Evolutionary conservation across 352 stramenopile genomes (phyloP), one percentile per base, ranked within the genome.

Genomic region (Globisporangium nunn): DNA sequence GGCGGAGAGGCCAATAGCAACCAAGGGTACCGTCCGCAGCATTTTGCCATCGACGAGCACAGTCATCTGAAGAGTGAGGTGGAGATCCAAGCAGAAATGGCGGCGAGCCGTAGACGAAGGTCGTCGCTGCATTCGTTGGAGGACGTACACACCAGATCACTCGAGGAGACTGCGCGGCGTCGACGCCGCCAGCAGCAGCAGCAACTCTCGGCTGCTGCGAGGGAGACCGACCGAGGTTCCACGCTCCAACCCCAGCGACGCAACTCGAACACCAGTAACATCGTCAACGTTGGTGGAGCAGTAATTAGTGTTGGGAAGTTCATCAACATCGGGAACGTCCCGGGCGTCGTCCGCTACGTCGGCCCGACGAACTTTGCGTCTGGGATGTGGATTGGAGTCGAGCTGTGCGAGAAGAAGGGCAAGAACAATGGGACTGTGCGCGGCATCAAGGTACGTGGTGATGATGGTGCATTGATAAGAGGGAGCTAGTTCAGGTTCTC

Each of bases 381-480:
- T 0, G 81, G 75, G 17, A 74, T 65, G n/a, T 92, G 81, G 81
- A 71, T 89, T 46, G 81, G 81, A 18, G 78, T 92, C n/a, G 79
- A 88, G 55, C 67, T 90, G 5, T 70, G 62, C 28, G 66, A 85
- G 48, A 58, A 69, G 54, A 78, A 82, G 40, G 81, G 81, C 52
- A 86, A 88, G 50, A 73, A 88, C 66, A 76, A 78, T 52, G 81
- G 81, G 23, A 77, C 63, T 0, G 75, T 92, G 11, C 63, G 81
- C 45, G 76, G 76, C 33, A 48, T 75, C 30, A 66, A 66, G 60
- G 60, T 66, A 37, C 23, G 3, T 52, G 0, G 12, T 37, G 14
- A 18, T 45, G 48, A 11, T 23, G 23, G 23, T 23, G 23, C 23
- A 23, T 1, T 52, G 15, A 2, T 2, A 18, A 17, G 35, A 23